A percentile compares a stretch with the other conserved stretches of the same genome.
These are phyloP conservation scores for Tricholoma terreum DNA, from an alignment of 768 basidiomycete species.

Conservation along the genomic window DNA sequence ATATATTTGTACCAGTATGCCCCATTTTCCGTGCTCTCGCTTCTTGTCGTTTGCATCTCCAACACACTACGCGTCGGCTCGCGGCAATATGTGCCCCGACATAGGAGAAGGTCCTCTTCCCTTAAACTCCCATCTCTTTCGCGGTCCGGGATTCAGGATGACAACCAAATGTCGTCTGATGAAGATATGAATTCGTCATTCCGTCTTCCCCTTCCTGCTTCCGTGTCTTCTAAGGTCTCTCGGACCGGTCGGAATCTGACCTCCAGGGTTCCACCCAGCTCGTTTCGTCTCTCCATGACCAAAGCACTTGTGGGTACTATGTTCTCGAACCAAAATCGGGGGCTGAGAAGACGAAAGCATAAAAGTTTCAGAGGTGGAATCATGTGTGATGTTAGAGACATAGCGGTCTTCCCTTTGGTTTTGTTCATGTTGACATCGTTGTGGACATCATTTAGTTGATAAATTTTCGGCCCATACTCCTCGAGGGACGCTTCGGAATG, in stretches of 20 bases:
- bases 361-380: conserved; percentile 25
- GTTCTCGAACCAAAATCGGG: conserved; percentile 3
- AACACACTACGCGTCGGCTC: conserved; percentile 16
- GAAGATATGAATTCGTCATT: conserved; percentile 1
- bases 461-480: no score
- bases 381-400: conserved; percentile 38
- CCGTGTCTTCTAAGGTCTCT: conserved; percentile 3
- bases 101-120: conserved; percentile 9
- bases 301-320: not conserved
- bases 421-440: conserved; percentile 38
- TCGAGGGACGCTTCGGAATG: no score
- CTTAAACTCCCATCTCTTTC: not conserved
- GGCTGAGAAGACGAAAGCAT: not conserved
- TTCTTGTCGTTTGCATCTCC: conserved; percentile 41
- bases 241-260: not conserved
- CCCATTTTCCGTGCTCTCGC: conserved; percentile 60
- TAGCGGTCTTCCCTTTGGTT: conserved; percentile 41
- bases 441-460: conserved; percentile 27
- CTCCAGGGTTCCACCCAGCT: conserved; percentile 5
- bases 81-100: conserved; percentile 1
- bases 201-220: conserved; percentile 18
- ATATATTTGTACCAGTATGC: conserved; percentile 76
- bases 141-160: not conserved
- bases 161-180: not conserved
- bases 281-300: conserved; percentile 1